A percentile compares a stretch with the other conserved stretches of the same genome.
phyloP scores from a whole-genome alignment of 331 rosid species.

The Stylosanthes scabra region DNA sequence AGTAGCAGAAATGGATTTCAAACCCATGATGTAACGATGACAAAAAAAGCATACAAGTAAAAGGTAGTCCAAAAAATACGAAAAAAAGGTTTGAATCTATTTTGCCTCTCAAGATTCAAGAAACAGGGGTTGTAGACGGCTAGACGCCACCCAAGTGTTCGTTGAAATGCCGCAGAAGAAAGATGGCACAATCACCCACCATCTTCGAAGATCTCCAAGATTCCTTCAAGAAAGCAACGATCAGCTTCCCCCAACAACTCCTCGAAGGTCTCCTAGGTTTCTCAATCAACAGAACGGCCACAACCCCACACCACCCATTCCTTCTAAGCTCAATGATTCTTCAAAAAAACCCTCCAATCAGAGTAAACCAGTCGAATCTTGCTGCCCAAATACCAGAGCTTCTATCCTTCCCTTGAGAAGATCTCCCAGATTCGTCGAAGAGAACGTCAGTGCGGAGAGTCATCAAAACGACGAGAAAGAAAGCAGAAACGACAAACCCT shows the following conservation, averaged over 20 bases:
- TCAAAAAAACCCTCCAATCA: slow-evolving; percentile 16
- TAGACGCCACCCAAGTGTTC: slow-evolving; percentile 24
- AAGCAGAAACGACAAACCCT: not conserved
- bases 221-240: slow-evolving; percentile 25
- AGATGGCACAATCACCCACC: not conserved
- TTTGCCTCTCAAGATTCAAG: slow-evolving; percentile 43
- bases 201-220: slow-evolving; percentile 54
- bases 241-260: slow-evolving; percentile 4
- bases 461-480: slow-evolving; percentile 13
- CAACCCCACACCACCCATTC: not conserved
- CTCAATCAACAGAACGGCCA: slow-evolving; percentile 5
- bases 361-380: slow-evolving; percentile 5
- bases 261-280: slow-evolving; percentile 61
- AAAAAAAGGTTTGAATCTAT: too few species aligned
- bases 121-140: not conserved
- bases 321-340: not conserved
- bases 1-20: not conserved
- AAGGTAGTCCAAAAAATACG: too few species aligned
- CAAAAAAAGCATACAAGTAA: too few species aligned
- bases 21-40: not conserved
- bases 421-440: slow-evolving; percentile 49
- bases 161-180: slow-evolving; percentile 36
- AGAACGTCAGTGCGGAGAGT: not conserved
- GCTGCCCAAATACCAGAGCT: slow-evolving; percentile 18
- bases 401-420: slow-evolving; percentile 30